Base-by-base conservation (phyloP, 164 flowering plant species). In the Vitis labrusca region DNA sequence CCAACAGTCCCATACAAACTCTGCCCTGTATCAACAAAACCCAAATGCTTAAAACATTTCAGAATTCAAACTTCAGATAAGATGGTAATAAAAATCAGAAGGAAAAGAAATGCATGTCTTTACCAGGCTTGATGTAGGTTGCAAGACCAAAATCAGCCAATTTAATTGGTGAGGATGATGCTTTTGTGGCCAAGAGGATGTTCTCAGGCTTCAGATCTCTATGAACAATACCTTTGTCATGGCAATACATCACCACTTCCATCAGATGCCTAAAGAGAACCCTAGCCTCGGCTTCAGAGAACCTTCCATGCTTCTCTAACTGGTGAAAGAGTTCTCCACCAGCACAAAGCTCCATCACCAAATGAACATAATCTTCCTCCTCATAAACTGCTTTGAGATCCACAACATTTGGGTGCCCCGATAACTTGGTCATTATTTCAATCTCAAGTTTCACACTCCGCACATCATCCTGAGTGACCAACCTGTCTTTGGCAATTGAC, bases 91-190 rank as follows among this genome's bases (percentile, higher is more conserved):
- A 14, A 66, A 11, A 47, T 37, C 23, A 48, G 67, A 23, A 12
- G 14, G 3, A 49, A 57, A 50, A 19, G 68, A 3, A 44, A 56
- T 16, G 47, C 29, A 53, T 32, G 23, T 61, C 13, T 8, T 10
- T 85, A 89, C 97, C 97, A 50, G 91, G 92, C 71, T 79, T 77
- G 69, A 91, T 83, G 71, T 87, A 91, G 44, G 93, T 88, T 12
- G 82, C 79, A 62, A 79, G 79, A 30, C 82, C 82, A 66, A 79
- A 79, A 64, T 79, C 82, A 3, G 82, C 79, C 74, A 76, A 32
- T 67, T 79, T 79, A 59, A 79, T 68, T 2, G 61, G 79, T 11
- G 77, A 73, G 11, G 74, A 73, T 1, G 77, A 66, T 15, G 74
- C 49, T 49, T 66, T 74, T 19, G 82, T 76, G 3, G 72, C 76